These are phyloP conservation scores for Sclerotinia sclerotiorum DNA, from an alignment of 2,329 filamentous ascomycete species.

Conservation along the genomic window DNA sequence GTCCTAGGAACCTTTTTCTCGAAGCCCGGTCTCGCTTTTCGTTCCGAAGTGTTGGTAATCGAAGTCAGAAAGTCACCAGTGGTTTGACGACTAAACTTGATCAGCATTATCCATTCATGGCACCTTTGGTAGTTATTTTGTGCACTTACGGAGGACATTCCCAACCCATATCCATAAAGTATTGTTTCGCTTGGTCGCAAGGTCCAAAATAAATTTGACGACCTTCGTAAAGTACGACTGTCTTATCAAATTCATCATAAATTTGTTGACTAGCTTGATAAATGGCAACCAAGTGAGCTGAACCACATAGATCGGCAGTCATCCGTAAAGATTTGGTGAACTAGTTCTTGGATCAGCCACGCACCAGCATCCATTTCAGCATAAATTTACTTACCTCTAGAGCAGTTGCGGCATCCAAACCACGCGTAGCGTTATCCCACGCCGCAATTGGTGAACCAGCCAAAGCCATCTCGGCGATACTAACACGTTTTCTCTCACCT, in stretches of 20 bases:
- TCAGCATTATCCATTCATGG: not conserved
- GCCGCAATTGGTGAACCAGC: slow-evolving; percentile 49
- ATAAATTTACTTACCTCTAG: slow-evolving; percentile 44
- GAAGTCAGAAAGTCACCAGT: slow-evolving; percentile 72
- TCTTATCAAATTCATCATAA: slow-evolving; percentile 71
- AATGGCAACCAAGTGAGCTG: slow-evolving; percentile 65
- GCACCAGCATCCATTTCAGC: too few species aligned
- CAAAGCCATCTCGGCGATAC: slow-evolving; percentile 72
- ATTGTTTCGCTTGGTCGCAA: slow-evolving; percentile 62
- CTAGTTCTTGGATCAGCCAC: slow-evolving; percentile 39
- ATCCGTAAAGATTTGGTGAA: slow-evolving; percentile 68
- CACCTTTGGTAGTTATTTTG: too few species aligned
- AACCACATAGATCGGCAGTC: slow-evolving; percentile 62
- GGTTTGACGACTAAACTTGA: slow-evolving; percentile 44
- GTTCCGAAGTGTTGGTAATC: slow-evolving; percentile 63
- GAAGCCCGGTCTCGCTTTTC: slow-evolving; percentile 56
- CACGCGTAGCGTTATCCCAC: slow-evolving; percentile 53
- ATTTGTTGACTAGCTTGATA: slow-evolving; percentile 72
- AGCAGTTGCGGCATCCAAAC: slow-evolving; percentile 72
- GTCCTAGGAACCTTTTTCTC: slow-evolving; percentile 58
- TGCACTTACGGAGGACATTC: slow-evolving; percentile 52
- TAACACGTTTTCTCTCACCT: slow-evolving; percentile 76
- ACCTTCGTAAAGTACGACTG: slow-evolving; percentile 65
- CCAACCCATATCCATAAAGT: slow-evolving; percentile 71
- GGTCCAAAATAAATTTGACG: slow-evolving; percentile 73